These are phyloP conservation scores for Agaricus blazei DNA, from an alignment of 768 basidiomycete genomes.

Conservation along the genomic window DNA sequence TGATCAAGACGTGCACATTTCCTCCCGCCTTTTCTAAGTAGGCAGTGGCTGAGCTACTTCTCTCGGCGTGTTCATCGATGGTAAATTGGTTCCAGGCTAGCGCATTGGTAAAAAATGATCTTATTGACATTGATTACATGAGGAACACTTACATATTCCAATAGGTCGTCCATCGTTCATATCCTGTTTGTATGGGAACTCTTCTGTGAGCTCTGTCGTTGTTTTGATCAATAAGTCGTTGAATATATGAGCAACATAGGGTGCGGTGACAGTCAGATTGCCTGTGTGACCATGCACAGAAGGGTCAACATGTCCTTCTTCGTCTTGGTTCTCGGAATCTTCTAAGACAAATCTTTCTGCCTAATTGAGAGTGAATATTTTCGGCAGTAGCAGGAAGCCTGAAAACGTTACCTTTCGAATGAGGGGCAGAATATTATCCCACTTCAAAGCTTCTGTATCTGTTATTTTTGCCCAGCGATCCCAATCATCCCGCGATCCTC, in stretches of 20 bases:
- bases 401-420: conserved; percentile 16
- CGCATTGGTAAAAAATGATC: neutral
- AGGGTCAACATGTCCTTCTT: conserved; percentile 11
- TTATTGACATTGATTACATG: neutral
- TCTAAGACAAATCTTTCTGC: neutral
- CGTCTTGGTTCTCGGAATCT: conserved; percentile 9
- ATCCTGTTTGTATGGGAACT: conserved; percentile 11
- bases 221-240: conserved; percentile 6
- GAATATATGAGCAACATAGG: conserved; percentile 4
- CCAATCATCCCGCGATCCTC: conserved; percentile 28
- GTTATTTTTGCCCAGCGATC: conserved; percentile 26
- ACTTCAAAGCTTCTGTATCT: conserved; percentile 26
- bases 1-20: conserved; percentile 10
- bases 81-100: conserved; percentile 11
- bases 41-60: conserved; percentile 13
- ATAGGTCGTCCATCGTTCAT: conserved; percentile 11
- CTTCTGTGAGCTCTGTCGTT: neutral
- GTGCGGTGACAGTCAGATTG: neutral
- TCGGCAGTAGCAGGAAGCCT: too few relatives aligned
- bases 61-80: conserved; percentile 12
- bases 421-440: conserved; percentile 25
- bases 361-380: neutral
- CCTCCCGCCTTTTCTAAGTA: conserved; percentile 2
- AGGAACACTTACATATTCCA: conserved; percentile 8
- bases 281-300: conserved; percentile 7